Base-by-base conservation (phyloP, 768 basidiomycete genomes). In the Trametopsis cervina region DNA sequence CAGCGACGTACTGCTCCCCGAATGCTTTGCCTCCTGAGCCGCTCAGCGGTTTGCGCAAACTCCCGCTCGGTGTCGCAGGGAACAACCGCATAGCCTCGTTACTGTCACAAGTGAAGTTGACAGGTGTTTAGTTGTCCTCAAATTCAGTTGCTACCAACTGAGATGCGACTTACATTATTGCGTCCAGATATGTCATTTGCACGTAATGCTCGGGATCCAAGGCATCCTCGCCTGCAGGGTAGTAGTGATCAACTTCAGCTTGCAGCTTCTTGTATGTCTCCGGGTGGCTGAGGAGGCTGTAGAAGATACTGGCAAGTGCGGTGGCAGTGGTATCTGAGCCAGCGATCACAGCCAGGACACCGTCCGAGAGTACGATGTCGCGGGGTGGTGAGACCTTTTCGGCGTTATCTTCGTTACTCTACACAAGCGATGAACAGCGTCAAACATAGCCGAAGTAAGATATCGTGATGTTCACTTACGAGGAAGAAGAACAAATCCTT, bases 401-500 rank as follows among this genome's bases (percentile, higher is more conserved):
- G 20, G 63, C 46, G 18, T 66, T 64, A 38, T 64, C 69, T 50
- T 73, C 73, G 50, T 73, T 70, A 44, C 66, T 71, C 71, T 71
- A 18, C 12, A 5, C 15, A 21, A 1, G n/a, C n/a, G 9, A 33
- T 33, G 15, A 15, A 33, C 29, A 33, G 29, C 9, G 7, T 15
- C 7, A 33, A 7, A 15, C 29, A 21, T 33, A 15, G 29, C 7
- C 29, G 21, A 5, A 27, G 24, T 21, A 18, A 3, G 2, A 9
- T 21, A 1, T 45, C 15, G 11, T 2, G 10, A 36, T 9, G 41
- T 21, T 21, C 2, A 48, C 57, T 23, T 22, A 71, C 73, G 49
- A 75, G 54, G 50, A 74, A 63, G 47, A 74, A 69, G 49, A 73
- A 75, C 0, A 75, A 51, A 47, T 73, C 71, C 51, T 66, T 69